Evolutionary conservation across 2,329 filamentous ascomycete genomes (phyloP), one percentile per base, ranked within the genome.

Genomic region (Trichoderma hamatum): DNA sequence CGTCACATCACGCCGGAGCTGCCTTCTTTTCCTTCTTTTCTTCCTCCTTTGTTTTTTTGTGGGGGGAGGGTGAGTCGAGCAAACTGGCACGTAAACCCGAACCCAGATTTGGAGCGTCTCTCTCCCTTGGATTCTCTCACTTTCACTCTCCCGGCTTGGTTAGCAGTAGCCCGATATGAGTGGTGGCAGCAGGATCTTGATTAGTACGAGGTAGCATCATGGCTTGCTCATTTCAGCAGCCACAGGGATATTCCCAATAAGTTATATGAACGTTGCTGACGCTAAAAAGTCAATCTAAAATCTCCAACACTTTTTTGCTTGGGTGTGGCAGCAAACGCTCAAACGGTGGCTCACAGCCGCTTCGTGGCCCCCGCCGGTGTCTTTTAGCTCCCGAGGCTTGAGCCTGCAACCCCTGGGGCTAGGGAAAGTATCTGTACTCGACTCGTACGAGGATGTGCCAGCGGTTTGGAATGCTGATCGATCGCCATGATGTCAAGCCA

Each of bases 341-440:
- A 58, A 58, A 58, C 56, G 63, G 63, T 66, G 63, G 52, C 63
- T 49, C 36, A 46, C 30, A 28, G 52, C 24, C 63, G 36, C 30
- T 34, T 43, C 55, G 64, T 60, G 65, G 55, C 24, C 43, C 60
- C 52, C 39, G 36, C 34, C 30, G 14, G 43, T 66, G 36, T 56
- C 32, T 54, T 34, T 69, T 69, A 69, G 67, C 46, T 69, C 67
- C 67, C 67, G 67, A 59, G 60, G 46, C 32, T 26, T 34, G 55
- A 26, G 60, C 49, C 28, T 21, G 39, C n/a, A 39, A 64, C 67
- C 67, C 67, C 67, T 69, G 67, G 61, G 59, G 67, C 67, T 69
- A 69, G 34, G 28, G 16, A 43, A 55, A 52, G 62, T 55, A 56
- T 19, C 46, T n/a, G 51, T 65, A 55, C 51, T n/a, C 52, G 30